phyloP scores from a whole-genome alignment of 129 eudicot genomes.

The Escallonia herrerae region DNA sequence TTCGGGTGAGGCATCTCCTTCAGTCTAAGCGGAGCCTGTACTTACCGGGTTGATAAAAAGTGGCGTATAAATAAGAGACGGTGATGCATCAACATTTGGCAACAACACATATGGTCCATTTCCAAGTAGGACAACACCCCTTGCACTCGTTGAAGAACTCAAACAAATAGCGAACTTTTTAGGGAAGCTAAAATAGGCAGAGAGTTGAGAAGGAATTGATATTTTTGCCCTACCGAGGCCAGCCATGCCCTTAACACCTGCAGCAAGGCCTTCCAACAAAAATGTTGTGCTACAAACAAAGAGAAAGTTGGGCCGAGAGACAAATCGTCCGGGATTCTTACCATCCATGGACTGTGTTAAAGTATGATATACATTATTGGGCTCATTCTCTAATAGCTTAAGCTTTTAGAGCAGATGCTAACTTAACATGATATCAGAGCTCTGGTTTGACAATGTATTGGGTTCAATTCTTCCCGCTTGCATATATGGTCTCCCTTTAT shows the following conservation, averaged over 20 bases:
- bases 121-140: constrained; percentile 22
- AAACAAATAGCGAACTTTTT: constrained; percentile 32
- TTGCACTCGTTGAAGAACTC: constrained; percentile 2
- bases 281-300: constrained; percentile 17
- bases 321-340: constrained; percentile 1
- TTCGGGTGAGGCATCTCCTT: neutral
- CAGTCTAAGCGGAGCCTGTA: neutral
- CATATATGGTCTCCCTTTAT: too few species aligned
- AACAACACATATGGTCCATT: constrained; percentile 7
- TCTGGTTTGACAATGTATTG: too few species aligned
- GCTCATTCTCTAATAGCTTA: too few species aligned
- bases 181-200: constrained; percentile 15
- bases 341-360: constrained; percentile 28
- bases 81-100: neutral
- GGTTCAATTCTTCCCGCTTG: too few species aligned
- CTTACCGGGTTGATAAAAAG: constrained; percentile 4
- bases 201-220: constrained; percentile 28
- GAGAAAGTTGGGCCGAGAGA: neutral
- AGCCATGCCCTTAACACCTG: constrained; percentile 32
- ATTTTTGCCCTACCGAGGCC: constrained; percentile 34
- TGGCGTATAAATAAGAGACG: constrained; percentile 24
- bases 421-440: too few species aligned
- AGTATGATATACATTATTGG: too few species aligned
- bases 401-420: too few species aligned
- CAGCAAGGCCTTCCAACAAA: constrained; percentile 20